A percentile compares a stretch with the other conserved stretches of the same genome.
Evolutionary conservation across 2,329 filamentous ascomycete genomes (phyloP).

Genomic region (Claviceps purpurea): DNA sequence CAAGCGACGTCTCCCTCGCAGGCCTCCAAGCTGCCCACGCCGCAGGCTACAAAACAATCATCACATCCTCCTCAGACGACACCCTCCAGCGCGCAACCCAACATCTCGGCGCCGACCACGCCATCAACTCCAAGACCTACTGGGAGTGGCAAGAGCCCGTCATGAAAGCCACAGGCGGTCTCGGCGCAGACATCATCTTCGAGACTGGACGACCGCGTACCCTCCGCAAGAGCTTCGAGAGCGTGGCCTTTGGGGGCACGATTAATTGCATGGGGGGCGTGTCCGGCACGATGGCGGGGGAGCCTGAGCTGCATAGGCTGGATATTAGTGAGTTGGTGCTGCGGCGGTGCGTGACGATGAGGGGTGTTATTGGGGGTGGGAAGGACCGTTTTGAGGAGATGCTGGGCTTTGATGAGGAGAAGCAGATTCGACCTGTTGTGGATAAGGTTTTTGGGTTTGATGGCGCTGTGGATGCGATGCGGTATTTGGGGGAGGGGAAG

Average conservation of each 20-base stretch:
- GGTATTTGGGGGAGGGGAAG: constrained; percentile 36
- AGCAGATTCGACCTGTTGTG: constrained; percentile 33
- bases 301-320: constrained; percentile 29
- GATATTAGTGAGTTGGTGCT: constrained; percentile 47
- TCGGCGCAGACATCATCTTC: constrained; percentile 40
- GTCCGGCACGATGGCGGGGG: constrained; percentile 43
- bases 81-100: constrained; percentile 33
- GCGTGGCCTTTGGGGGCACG: constrained; percentile 39
- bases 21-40: constrained; percentile 42
- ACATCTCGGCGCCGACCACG: constrained; percentile 35
- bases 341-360: constrained; percentile 31
- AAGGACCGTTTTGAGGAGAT: constrained; percentile 40
- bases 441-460: constrained; percentile 33
- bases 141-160: constrained; percentile 38
- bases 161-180: constrained; percentile 27
- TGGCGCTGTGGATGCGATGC: constrained; percentile 34
- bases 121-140: constrained; percentile 40
- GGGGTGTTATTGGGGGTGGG: constrained; percentile 49
- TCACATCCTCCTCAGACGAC: constrained; percentile 40
- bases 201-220: constrained; percentile 41
- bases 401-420: constrained; percentile 30
- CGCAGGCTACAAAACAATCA: constrained; percentile 34
- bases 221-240: constrained; percentile 36
- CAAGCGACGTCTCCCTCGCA: constrained; percentile 37
- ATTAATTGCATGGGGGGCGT: constrained; percentile 39